Evolutionary conservation across 2,329 filamentous ascomycete genomes (phyloP), one percentile per base, ranked within the genome.

Genomic region (Pseudogymnoascus sp.): DNA sequence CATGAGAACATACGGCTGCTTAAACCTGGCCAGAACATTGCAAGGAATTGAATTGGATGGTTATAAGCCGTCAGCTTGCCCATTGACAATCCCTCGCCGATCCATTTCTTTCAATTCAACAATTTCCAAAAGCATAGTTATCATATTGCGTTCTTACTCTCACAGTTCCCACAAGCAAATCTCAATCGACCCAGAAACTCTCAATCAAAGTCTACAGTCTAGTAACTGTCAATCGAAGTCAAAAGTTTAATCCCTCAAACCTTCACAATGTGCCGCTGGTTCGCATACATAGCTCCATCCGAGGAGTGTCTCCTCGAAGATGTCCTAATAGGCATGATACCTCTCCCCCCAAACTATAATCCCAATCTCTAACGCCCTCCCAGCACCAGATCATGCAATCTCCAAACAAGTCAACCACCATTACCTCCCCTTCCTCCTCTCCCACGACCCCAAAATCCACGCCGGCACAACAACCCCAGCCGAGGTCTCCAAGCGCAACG

Each of bases 281-380:
- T 82, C 65, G 80, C 79, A 18, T 82, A 82, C 66, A 76, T 83
- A 61, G 80, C 78, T 1, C 73, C 75, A 0, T 74, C 71, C 0
- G 80, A 83, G 71, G 76, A 78, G 11, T 81, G 78, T 69, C 76
- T 83, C 47, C 74, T 83, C 8, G 78, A 80, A 61, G 80, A 83
- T 66, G 79, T 82, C 47, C 75, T 82, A 35, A 75, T 83, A 61
- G 75, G 67, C 64, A 63, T 72, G 73, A 73, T 62, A 69, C 67
- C 58, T 71, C 71, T 61, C 14, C 18, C 22, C n/a, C 33, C 15
- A n/a, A 12, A 50, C 30, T 11, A 7, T 25, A 67, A 71, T 69
- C 59, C 61, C 53, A 39, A n/a, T 18, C 7, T 9, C 28, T 36
- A 57, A 61, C 25, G 35, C 3, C 39, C 25, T 15, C 20, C 18